Evolutionary conservation across 1,284 basidiomycete genomes (phyloP), one percentile per base, ranked within the genome.

Genomic region (Sanghuangporus baumii): DNA sequence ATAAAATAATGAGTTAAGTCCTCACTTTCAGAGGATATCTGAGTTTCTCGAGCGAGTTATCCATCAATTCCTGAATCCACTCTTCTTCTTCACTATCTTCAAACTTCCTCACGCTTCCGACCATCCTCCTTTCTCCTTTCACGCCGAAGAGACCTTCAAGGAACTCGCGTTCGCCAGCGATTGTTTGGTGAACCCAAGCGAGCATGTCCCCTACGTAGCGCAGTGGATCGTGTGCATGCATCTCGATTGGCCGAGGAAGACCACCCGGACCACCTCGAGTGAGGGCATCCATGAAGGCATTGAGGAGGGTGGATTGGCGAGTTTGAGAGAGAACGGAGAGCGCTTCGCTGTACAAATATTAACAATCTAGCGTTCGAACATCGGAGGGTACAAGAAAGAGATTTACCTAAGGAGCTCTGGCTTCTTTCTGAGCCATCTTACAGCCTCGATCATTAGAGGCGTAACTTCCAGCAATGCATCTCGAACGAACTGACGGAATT

Each of bases 171-270:
- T 99, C 96, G 3, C 89, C 90, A 0, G 96, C 96, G 64, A 97
- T 94, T 0, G 91, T 84, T 65, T 99, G 97, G 75, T 99, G 96
- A 1, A 98, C 88, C 97, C 96, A 99, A 0, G 96, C 96, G 3
- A 99, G 85, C 93, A 99, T 98, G 73, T 98, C 96, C 18, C 96
- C 96, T 14, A 97, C 88, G 72, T 99, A 99, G 31, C 96, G 87
- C 66, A 94, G 82, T 0, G 96, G 95, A 72, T 99, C 96, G 70
- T 99, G 96, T 0, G 96, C 96, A 71, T 98, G 95, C 2, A 98
- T 80, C 74, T 99, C 96, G 67, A 99, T 98, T 0, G 96, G 96
- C 2, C 95, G 85, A 0, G 95, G 93, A 1, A 94, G 79, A 31
- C 93, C 93, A 40, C 88, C 88, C 0, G 93, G 93, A 0, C 93